Evolutionary conservation across 1,284 basidiomycete genomes (phyloP).

Genomic region (Boletus smithii): DNA sequence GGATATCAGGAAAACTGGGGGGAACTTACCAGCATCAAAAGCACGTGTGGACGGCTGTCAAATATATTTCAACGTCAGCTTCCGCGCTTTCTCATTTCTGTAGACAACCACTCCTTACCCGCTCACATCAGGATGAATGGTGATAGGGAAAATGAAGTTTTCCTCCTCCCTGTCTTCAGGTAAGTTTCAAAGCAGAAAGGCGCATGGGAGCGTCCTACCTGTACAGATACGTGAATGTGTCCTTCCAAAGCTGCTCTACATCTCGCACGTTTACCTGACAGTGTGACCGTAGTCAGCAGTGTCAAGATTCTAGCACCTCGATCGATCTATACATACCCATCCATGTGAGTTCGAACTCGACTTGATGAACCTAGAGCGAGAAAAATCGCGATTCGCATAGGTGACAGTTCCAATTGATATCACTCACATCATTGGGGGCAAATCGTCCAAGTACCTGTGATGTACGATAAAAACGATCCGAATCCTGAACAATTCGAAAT

Average conservation of each 20-base stretch:
- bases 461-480: not conserved
- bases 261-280: constrained; percentile 61
- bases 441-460: constrained; percentile 58
- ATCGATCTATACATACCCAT: constrained; percentile 47
- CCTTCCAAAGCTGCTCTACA: constrained; percentile 76
- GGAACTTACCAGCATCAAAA: constrained; percentile 62
- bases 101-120: constrained; percentile 41
- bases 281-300: not conserved
- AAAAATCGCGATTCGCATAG: not conserved
- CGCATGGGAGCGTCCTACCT: constrained; percentile 33
- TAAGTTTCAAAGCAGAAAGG: constrained; percentile 4
- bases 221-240: constrained; percentile 70
- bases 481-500: not conserved
- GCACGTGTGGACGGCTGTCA: constrained; percentile 50
- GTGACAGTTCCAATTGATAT: not conserved
- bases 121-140: constrained; percentile 78
- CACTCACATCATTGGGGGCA: constrained; percentile 65
- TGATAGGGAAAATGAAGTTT: constrained; percentile 73
- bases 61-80: not conserved
- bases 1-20: not conserved
- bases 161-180: constrained; percentile 52
- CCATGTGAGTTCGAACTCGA: constrained; percentile 64
- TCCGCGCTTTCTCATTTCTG: not conserved
- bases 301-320: constrained; percentile 36
- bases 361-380: constrained; percentile 57